Evolutionary conservation across 306 rosid genomes (phyloP), one percentile per base, ranked within the genome.

Genomic region (Oemleria cerasiformis): DNA sequence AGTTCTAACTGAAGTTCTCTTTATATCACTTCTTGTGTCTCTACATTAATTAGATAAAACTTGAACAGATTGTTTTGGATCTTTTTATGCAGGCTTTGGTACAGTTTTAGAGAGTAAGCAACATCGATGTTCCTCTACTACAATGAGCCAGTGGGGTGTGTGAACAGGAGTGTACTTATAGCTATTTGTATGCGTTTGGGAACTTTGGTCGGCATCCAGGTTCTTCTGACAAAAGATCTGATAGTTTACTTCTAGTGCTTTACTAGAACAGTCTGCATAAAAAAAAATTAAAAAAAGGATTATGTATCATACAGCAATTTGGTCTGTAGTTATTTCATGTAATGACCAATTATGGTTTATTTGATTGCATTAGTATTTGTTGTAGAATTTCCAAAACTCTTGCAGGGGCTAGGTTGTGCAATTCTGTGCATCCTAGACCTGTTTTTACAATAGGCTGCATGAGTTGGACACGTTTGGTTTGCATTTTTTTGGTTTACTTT

Each of bases 141-240:
- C 17, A 36, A 43, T 65, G 68, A 72, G 77, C 75, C 63, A 0
- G 40, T 67, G 73, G 62, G 71, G 71, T 57, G 43, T 21, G 47
- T 75, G 71, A 65, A 19, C 13, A 14, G 63, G 68, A 39, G 8
- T 75, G 50, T 54, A 39, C 39, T 16, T 55, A 34, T 48, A 67
- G 59, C 75, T 59, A 65, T 42, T 67, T 70, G 72, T 67, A 75
- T 77, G 75, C 75, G 45, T 55, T 41, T 79, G 61, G 79, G 76
- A 74, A 62, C 55, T 54, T 45, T 72, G 73, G 73, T 72, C 75
- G 43, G 40, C 73, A 49, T 81, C 79, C 21, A 49, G 63, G 80
- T 71, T 71, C 42, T 55, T 23, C 41, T 75, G 60, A 67, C 57
- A 73, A 69, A 77, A 71, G 82, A 84, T 85, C 62, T 72, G 65